Percentiles rank a stretch among this genome's conserved stretches.
Evolutionary conservation across 2,329 filamentous ascomycete genomes (phyloP).

Genomic region (Rhynchosporium graminicola): DNA sequence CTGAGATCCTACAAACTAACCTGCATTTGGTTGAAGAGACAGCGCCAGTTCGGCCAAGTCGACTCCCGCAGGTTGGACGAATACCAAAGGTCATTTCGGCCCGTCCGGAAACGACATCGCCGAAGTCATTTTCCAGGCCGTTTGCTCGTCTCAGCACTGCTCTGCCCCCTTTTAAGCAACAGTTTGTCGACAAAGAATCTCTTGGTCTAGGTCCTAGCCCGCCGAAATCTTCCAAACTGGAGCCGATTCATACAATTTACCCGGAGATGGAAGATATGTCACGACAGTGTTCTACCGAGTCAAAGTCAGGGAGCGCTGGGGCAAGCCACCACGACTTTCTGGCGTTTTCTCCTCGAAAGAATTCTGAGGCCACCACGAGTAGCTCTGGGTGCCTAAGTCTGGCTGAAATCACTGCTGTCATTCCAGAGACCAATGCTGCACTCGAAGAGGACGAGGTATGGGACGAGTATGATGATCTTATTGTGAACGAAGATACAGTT

Average conservation of each 20-base stretch:
- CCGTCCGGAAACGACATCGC: slow-evolving; percentile 64
- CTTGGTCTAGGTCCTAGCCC: slow-evolving; percentile 52
- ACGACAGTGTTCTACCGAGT: slow-evolving; percentile 31
- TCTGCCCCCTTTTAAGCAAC: slow-evolving; percentile 37
- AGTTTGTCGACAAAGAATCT: slow-evolving; percentile 43
- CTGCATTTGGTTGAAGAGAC: slow-evolving; percentile 30
- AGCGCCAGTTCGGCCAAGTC: slow-evolving; percentile 50
- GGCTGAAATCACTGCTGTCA: slow-evolving; percentile 64
- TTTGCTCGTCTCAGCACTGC: slow-evolving; percentile 62
- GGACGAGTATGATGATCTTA: slow-evolving; percentile 90
- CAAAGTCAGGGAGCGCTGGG: slow-evolving; percentile 26
- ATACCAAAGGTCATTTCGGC: slow-evolving; percentile 80
- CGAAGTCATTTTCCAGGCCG: slow-evolving; percentile 83
- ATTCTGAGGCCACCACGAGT: slow-evolving; percentile 63
- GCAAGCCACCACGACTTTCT: slow-evolving; percentile 61
- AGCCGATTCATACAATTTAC: slow-evolving; percentile 19
- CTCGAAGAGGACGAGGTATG: slow-evolving; percentile 90
- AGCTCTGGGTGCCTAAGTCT: slow-evolving; percentile 63
- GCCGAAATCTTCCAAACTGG: slow-evolving; percentile 32
- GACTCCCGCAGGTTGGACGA: slow-evolving; percentile 78
- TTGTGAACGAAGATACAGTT: slow-evolving; percentile 62
- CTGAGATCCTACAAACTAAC: slow-evolving; percentile 32
- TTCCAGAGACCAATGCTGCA: slow-evolving; percentile 62
- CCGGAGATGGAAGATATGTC: slow-evolving; percentile 19
- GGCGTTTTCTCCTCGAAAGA: slow-evolving; percentile 70